phyloP scores from a whole-genome alignment of 352 stramenopile genomes.

The Phytophthora pseudosyringae region DNA sequence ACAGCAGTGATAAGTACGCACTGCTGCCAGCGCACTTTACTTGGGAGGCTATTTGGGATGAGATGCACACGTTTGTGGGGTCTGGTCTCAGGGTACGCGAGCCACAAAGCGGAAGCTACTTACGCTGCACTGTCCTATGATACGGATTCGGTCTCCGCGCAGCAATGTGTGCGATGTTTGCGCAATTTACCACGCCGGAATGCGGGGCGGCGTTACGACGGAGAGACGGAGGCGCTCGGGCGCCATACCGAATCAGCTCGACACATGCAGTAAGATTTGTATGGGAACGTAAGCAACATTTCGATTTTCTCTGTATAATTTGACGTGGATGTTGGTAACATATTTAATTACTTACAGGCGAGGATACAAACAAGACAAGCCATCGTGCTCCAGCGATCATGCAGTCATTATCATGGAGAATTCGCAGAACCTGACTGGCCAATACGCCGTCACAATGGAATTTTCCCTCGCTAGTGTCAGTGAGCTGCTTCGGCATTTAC shows the following conservation, averaged over 20 bases:
- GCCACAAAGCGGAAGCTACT: constrained; percentile 18
- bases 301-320: constrained; percentile 1
- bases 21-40: constrained; percentile 22
- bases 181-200: constrained; percentile 10
- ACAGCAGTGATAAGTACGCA: constrained; percentile 11
- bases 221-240: constrained; percentile 17
- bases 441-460: constrained; percentile 24
- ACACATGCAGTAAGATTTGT: constrained; percentile 20
- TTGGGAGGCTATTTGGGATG: constrained; percentile 13
- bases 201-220: background rate
- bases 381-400: background rate
- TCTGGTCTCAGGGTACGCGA: background rate
- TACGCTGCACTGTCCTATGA: constrained; percentile 6
- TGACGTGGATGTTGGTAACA: background rate
- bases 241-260: constrained; percentile 8
- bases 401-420: constrained; percentile 28
- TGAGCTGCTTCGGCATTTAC: constrained; percentile 19
- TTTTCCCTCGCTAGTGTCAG: constrained; percentile 20
- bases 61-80: constrained; percentile 25
- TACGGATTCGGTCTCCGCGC: constrained; percentile 14
- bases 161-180: constrained; percentile 22
- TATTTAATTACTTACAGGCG: constrained; percentile 3
- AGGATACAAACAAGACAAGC: constrained; percentile 18
- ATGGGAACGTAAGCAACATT: constrained; percentile 10
- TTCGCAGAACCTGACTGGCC: constrained; percentile 18